Percentiles rank a stretch among this genome's conserved stretches.
Conservation (phyloP, 2,329 filamentous ascomycete genomes). For the Colletotrichum sp. region DNA sequence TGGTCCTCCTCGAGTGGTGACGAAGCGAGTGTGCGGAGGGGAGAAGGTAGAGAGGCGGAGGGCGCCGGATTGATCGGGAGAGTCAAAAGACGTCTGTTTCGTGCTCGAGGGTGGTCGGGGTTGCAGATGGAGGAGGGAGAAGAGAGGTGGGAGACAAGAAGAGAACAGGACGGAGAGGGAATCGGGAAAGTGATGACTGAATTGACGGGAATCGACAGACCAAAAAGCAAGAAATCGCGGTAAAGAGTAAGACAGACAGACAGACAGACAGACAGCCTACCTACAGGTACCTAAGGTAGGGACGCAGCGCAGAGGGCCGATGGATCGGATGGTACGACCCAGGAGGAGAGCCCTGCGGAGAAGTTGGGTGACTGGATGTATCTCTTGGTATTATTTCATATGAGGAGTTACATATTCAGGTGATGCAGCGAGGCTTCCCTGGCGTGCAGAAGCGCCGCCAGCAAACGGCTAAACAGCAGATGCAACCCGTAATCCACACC, state of each 20-base stretch:
- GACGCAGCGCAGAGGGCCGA: background rate
- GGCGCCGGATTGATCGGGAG: background rate
- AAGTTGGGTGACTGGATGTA: background rate
- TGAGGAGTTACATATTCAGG: background rate
- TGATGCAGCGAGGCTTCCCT: background rate
- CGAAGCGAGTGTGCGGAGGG: slow-evolving; percentile 8
- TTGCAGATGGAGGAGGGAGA: background rate
- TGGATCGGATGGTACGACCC: slow-evolving; percentile 16
- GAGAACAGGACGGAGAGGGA: background rate
- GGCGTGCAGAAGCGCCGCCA: background rate
- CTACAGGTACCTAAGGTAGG: background rate
- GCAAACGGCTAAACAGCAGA: slow-evolving; percentile 7
- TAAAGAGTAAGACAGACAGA: background rate
- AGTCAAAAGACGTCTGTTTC: background rate
- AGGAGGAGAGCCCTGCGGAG: background rate
- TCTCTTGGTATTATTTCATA: background rate
- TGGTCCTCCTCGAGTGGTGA: background rate
- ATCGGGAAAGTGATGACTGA: slow-evolving; percentile 5
- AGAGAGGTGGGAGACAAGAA: background rate
- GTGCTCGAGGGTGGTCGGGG: background rate
- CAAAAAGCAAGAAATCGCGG: slow-evolving; percentile 17
- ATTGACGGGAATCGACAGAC: slow-evolving; percentile 12
- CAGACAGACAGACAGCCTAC: background rate
- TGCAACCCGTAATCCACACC: background rate
- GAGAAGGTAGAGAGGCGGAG: background rate